These are phyloP conservation scores for Strombidium stylifer DNA, from an alignment of 73 alveolate species.

Conservation along the genomic window DNA sequence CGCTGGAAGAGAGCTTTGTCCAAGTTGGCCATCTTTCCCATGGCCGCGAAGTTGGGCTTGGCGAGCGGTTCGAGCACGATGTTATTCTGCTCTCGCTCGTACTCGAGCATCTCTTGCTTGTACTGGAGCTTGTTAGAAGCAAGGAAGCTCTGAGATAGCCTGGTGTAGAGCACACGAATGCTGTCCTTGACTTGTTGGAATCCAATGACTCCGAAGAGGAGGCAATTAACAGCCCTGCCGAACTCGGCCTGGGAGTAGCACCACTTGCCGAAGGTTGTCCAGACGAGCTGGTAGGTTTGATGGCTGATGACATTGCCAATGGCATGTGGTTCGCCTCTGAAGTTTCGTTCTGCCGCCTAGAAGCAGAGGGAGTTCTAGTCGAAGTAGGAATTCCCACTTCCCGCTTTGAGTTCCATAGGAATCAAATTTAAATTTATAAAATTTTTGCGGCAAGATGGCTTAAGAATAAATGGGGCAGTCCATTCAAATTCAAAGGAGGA, in stretches of 20 bases:
- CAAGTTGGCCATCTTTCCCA: conserved; percentile 56
- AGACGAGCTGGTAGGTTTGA: conserved; percentile 51
- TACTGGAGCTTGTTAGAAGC: conserved; percentile 37
- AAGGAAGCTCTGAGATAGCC: conserved; percentile 51
- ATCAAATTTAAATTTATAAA: too few species aligned
- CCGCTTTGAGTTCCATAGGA: too few species aligned
- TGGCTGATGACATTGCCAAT: conserved; percentile 59
- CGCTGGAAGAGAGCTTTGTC: conserved; percentile 54
- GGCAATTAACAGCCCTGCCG: conserved; percentile 62
- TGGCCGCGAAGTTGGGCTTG: conserved; percentile 69
- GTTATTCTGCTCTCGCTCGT: conserved; percentile 31
- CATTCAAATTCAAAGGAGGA: too few species aligned
- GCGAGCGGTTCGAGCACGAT: conserved; percentile 58
- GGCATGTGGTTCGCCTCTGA: conserved; percentile 60
- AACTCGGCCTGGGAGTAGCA: conserved; percentile 53
- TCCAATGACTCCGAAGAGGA: conserved; percentile 59
- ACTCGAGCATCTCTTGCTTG: conserved; percentile 44
- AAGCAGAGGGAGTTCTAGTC: conserved; percentile 42
- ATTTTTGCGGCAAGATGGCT: too few species aligned
- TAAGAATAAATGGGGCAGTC: too few species aligned
- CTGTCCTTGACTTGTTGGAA: conserved; percentile 47
- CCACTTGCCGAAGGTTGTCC: conserved; percentile 67
- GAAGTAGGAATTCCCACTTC: too few species aligned
- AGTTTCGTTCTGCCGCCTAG: conserved; percentile 48
- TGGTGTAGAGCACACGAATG: conserved; percentile 43